These are phyloP conservation scores for Thelephora ganbajun DNA, from an alignment of 768 basidiomycete species.

Conservation along the genomic window DNA sequence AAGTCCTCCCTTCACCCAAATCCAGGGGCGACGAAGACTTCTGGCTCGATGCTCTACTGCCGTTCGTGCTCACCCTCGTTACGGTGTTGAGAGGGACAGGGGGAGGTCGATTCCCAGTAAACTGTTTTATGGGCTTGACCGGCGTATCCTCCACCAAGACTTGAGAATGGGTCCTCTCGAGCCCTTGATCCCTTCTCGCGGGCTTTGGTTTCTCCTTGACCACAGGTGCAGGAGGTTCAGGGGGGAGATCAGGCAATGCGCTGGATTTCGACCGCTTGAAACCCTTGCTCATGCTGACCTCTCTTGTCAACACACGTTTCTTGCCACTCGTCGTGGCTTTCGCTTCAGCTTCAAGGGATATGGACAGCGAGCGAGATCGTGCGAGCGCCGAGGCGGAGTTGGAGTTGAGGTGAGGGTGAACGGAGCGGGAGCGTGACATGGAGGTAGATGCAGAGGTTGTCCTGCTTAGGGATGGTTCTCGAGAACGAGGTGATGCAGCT, in stretches of 20 bases:
- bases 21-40: too few species aligned
- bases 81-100: too few species aligned
- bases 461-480: neutral
- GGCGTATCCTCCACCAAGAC: slow-evolving; percentile 16
- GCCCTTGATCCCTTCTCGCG: slow-evolving; percentile 9
- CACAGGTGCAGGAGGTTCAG: slow-evolving; percentile 7
- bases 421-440: neutral
- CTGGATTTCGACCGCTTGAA: slow-evolving; percentile 31
- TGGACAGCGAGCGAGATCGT: slow-evolving; percentile 31
- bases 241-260: slow-evolving; percentile 10
- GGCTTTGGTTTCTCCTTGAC: slow-evolving; percentile 4
- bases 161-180: slow-evolving; percentile 8
- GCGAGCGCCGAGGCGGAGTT: slow-evolving; percentile 37
- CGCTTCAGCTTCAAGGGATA: slow-evolving; percentile 57
- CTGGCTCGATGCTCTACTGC: too few species aligned
- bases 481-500: neutral
- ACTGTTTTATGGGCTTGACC: slow-evolving; percentile 9
- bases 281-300: slow-evolving; percentile 64
- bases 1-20: too few species aligned
- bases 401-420: slow-evolving; percentile 3
- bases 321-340: slow-evolving; percentile 25
- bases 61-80: too few species aligned
- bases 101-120: neutral
- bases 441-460: slow-evolving; percentile 6
- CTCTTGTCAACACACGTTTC: slow-evolving; percentile 46